Evolutionary conservation across 208 protist species (phyloP), one percentile per base, ranked within the genome.

Genomic region (Balamuthia mandrillaris): DNA sequence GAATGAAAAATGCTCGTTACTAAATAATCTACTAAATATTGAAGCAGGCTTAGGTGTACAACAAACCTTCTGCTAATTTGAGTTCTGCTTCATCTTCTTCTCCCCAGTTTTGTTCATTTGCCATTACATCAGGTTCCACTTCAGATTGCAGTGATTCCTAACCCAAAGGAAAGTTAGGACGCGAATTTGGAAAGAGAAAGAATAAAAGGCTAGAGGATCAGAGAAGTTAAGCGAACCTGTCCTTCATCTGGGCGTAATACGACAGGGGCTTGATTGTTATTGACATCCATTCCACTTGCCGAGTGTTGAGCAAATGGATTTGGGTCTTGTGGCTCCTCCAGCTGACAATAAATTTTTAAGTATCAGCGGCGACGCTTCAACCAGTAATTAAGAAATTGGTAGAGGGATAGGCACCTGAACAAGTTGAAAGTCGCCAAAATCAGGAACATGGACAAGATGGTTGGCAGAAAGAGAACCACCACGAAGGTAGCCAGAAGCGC

Each of bases 391-490:
- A n/a, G n/a, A n/a, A n/a, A n/a, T n/a, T n/a, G n/a, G n/a, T n/a
- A n/a, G n/a, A n/a, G n/a, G n/a, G n/a, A 56, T 18, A 56, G 21
- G 21, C 35, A 74, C 63, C 2, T 74, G 61, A 27, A 54, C 61
- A 44, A 86, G 56, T 39, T 86, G 81, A 39, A 79, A 86, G 41
- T 86, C 81, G 7, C 81, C 81, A 61, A 86, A 86, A 42, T 86
- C 81, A 21, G 81, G 81, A 35, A 86, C 7, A 14, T 86, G 81
- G 7, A 86, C 81, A 41, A 86, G 51, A 33, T 86, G 63, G 68
- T 86, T 86, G 29, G 63, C 81, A 10, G 63, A 78, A 3, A 86
- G 81, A 18, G 31, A 39, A 6, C 68, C 68, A 18, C 81, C 81
- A 33, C 81, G 60, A 27, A 86, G 31, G 37, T 86, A 86, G 10